These are phyloP conservation scores for Termitomyces sp. DNA, from an alignment of 768 basidiomycete genomes.

Conservation along the genomic window DNA sequence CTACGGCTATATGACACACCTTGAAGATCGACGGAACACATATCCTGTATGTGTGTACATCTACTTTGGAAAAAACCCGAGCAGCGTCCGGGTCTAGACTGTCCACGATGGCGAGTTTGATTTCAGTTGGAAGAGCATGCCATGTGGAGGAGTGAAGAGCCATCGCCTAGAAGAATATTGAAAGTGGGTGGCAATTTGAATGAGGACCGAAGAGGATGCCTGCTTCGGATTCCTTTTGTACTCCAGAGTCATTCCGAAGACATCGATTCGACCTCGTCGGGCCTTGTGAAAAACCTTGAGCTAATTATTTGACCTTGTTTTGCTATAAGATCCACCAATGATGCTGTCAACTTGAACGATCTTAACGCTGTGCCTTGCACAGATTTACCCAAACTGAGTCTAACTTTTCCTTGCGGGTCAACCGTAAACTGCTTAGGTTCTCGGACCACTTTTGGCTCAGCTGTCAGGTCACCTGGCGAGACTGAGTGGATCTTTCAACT, in stretches of 20 bases:
- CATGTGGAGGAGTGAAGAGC: slow-evolving; percentile 30
- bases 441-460: not conserved
- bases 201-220: no score
- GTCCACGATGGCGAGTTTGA: slow-evolving; percentile 54
- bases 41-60: slow-evolving; percentile 43
- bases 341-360: slow-evolving; percentile 14
- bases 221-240: slow-evolving; percentile 5
- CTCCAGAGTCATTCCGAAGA: slow-evolving; percentile 20
- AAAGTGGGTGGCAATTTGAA: not conserved
- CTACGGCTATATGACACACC: slow-evolving; percentile 25
- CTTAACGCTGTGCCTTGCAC: slow-evolving; percentile 8
- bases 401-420: not conserved
- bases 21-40: slow-evolving; percentile 58
- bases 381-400: slow-evolving; percentile 4
- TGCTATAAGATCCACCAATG: slow-evolving; percentile 13
- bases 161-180: slow-evolving; percentile 6
- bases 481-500: not conserved
- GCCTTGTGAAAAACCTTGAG: slow-evolving; percentile 8
- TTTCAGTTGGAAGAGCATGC: slow-evolving; percentile 58
- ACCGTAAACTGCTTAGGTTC: slow-evolving; percentile 3
- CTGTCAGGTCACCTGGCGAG: not conserved
- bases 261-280: slow-evolving; percentile 32
- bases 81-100: slow-evolving; percentile 39
- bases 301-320: slow-evolving; percentile 12
- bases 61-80: slow-evolving; percentile 41